These are phyloP conservation scores for Magnolia changhungtana DNA, from an alignment of 164 flowering plant species.

Conservation along the genomic window DNA sequence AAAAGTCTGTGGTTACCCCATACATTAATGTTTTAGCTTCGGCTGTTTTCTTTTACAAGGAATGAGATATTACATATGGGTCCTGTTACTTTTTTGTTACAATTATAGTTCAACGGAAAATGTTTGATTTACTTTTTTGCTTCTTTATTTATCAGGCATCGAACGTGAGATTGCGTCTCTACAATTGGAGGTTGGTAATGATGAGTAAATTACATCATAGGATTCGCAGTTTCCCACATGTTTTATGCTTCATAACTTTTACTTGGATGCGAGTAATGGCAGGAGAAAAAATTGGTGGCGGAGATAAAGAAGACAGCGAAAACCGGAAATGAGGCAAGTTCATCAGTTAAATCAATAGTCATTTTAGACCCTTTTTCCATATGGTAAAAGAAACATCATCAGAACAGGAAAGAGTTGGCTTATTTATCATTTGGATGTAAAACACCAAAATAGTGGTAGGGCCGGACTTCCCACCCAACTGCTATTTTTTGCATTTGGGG, in stretches of 20 bases:
- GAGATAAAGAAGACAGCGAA: slow-evolving; percentile 94
- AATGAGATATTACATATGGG: background rate
- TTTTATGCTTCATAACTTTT: slow-evolving; percentile 7
- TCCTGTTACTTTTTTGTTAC: background rate
- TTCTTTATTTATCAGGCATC: slow-evolving; percentile 41
- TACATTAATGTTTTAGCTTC: background rate
- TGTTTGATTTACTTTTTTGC: background rate
- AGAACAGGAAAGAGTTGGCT: too few species aligned
- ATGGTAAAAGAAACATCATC: background rate
- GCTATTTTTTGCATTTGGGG: too few species aligned
- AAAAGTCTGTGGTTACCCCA: background rate
- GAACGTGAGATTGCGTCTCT: slow-evolving; percentile 79
- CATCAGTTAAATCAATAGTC: background rate
- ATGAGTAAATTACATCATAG: background rate
- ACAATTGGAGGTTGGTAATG: slow-evolving; percentile 63
- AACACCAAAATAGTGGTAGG: too few species aligned
- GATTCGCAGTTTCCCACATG: background rate
- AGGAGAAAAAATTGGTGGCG: slow-evolving; percentile 86
- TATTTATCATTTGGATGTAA: too few species aligned
- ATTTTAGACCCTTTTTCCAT: background rate
- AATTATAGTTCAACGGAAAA: background rate
- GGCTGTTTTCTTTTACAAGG: background rate
- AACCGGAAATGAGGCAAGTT: slow-evolving; percentile 85
- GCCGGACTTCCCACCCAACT: too few species aligned
- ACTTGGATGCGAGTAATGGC: slow-evolving; percentile 4